These are phyloP conservation scores for Cryptococcus sp. DNA, from an alignment of 1,284 basidiomycete species.

Conservation along the genomic window DNA sequence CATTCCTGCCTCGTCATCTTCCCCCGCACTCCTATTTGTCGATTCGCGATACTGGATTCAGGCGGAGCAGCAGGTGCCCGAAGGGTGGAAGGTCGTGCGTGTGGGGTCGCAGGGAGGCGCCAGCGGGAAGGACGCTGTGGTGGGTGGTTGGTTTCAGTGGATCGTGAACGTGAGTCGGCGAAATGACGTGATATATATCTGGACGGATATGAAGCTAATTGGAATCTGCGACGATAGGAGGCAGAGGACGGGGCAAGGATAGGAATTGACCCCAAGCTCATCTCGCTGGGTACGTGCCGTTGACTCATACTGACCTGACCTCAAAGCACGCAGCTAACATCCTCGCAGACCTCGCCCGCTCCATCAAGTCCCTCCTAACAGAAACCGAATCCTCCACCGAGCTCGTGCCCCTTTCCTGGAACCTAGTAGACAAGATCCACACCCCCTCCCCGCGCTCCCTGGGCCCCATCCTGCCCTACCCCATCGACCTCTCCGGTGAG, in stretches of 20 bases:
- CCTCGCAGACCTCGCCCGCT: slow-evolving; percentile 18
- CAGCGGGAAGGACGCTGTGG: slow-evolving; percentile 45
- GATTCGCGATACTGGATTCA: slow-evolving; percentile 90
- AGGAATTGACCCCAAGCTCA: slow-evolving; percentile 84
- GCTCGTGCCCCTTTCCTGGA: slow-evolving; percentile 59
- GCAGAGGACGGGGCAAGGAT: slow-evolving; percentile 60
- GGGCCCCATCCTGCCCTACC: slow-evolving; percentile 70
- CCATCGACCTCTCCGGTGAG: slow-evolving; percentile 67
- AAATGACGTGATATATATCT: too few relatives aligned
- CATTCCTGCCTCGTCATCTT: slow-evolving; percentile 63
- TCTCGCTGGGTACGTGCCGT: slow-evolving; percentile 61
- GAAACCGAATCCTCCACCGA: slow-evolving; percentile 59
- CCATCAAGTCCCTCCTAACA: slow-evolving; percentile 30
- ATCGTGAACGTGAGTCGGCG: slow-evolving; percentile 55
- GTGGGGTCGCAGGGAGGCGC: slow-evolving; percentile 58
- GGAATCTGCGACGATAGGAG: too few relatives aligned
- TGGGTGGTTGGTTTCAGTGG: slow-evolving; percentile 76
- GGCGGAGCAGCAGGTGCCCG: slow-evolving; percentile 72
- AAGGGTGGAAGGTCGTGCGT: slow-evolving; percentile 68
- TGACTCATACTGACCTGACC: too few relatives aligned
- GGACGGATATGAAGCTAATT: too few relatives aligned
- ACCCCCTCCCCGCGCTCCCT: slow-evolving; percentile 65
- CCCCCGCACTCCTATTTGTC: slow-evolving; percentile 59
- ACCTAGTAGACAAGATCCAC: slow-evolving; percentile 82
- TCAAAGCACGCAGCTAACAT: neutral